Percentiles rank a stretch among this genome's conserved stretches.
Conservation (phyloP, 2,329 filamentous ascomycete species). For the Neofusicoccum kwambonambiense region DNA sequence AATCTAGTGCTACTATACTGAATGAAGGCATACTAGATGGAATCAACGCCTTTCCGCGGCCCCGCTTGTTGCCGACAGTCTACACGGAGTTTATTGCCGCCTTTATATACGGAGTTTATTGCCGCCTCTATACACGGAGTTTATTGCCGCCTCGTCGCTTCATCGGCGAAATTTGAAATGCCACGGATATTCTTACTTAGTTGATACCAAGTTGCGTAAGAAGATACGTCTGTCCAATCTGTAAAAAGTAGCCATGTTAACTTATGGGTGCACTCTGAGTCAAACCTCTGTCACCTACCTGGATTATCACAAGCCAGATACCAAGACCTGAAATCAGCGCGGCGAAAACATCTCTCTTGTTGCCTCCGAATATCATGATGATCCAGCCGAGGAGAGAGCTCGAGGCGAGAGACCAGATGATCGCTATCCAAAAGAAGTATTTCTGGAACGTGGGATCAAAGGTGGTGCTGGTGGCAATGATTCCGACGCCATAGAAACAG, state of each 20-base stretch:
- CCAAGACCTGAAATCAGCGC: neutral
- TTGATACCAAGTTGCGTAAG: neutral
- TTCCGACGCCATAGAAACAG: slow-evolving; percentile 11
- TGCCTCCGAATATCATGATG: neutral
- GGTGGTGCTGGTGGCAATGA: slow-evolving; percentile 3
- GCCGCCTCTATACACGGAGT: too few species aligned
- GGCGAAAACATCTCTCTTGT: neutral
- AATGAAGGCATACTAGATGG: too few species aligned
- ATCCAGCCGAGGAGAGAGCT: slow-evolving; percentile 4
- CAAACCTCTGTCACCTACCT: neutral
- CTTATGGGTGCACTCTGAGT: neutral
- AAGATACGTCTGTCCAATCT: slow-evolving; percentile 3
- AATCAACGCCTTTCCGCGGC: too few species aligned
- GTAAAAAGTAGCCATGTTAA: neutral
- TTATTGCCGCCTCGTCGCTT: too few species aligned
- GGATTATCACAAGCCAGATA: slow-evolving; percentile 7
- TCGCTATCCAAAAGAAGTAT: slow-evolving; percentile 15
- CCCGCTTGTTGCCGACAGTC: too few species aligned
- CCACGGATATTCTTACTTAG: too few species aligned
- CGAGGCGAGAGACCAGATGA: neutral
- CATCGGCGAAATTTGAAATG: too few species aligned
- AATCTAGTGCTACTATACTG: too few species aligned
- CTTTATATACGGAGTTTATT: too few species aligned
- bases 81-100: too few species aligned
- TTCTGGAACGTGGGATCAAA: neutral